These are phyloP conservation scores for Globisporangium parvum DNA, from an alignment of 352 stramenopile species.

Conservation along the genomic window DNA sequence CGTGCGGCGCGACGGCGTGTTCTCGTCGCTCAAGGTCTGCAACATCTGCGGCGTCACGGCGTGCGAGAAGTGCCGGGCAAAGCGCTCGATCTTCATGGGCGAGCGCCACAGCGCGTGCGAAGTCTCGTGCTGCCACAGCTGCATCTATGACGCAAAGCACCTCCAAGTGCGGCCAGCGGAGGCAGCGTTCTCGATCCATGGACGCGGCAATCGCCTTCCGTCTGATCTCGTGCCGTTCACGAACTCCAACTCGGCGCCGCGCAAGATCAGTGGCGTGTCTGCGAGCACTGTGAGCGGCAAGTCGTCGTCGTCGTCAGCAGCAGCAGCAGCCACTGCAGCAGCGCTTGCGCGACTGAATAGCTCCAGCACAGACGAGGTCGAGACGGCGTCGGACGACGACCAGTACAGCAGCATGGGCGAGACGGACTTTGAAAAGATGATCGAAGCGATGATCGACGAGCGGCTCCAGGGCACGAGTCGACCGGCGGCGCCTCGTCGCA, in stretches of 20 bases:
- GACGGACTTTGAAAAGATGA: slow-evolving; percentile 13
- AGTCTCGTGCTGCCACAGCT: slow-evolving; percentile 32
- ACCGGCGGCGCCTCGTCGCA: background rate
- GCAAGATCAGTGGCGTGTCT: background rate
- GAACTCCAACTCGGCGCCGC: background rate
- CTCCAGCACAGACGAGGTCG: background rate
- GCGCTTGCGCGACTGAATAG: background rate
- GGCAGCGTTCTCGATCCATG: slow-evolving; percentile 9
- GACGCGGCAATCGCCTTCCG: background rate
- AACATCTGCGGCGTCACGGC: slow-evolving; percentile 17
- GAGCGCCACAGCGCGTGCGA: slow-evolving; percentile 9
- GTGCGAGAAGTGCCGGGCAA: slow-evolving; percentile 22
- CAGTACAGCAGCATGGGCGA: slow-evolving; percentile 10
- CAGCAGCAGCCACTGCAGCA: background rate
- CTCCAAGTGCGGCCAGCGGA: slow-evolving; percentile 20
- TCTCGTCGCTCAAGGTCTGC: slow-evolving; percentile 18
- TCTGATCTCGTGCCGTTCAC: background rate
- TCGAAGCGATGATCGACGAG: slow-evolving; percentile 16
- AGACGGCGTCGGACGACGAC: slow-evolving; percentile 4
- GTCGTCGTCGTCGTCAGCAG: background rate
- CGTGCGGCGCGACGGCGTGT: slow-evolving; percentile 10
- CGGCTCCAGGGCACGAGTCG: background rate
- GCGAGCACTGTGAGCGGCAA: background rate
- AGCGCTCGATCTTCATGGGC: slow-evolving; percentile 26
- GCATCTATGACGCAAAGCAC: slow-evolving; percentile 23